Percentiles rank a stretch among this genome's conserved stretches.
Conservation (phyloP, 352 stramenopile species). For the Lagenidium giganteum region DNA sequence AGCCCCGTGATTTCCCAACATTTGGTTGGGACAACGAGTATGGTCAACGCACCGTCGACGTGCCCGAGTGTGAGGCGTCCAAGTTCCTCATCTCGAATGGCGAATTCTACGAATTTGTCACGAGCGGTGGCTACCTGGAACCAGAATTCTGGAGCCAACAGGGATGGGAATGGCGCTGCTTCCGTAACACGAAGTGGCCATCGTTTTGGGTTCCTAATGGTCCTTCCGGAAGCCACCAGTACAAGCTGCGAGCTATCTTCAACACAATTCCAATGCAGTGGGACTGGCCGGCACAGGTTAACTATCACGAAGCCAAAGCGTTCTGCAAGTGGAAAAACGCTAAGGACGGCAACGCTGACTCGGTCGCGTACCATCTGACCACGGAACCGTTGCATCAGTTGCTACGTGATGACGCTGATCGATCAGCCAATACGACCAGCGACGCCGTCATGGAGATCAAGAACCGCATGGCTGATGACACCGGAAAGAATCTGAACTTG, state of each 20-base stretch:
- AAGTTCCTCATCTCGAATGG: conserved; percentile 95
- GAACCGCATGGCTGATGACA: conserved; percentile 35
- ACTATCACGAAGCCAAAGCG: conserved; percentile 93
- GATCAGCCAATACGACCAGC: conserved; percentile 26
- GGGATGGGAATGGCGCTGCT: conserved; percentile 94
- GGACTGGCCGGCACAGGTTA: conserved; percentile 96
- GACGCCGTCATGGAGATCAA: conserved; percentile 79
- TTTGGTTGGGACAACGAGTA: conserved; percentile 99
- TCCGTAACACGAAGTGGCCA: conserved; percentile 96
- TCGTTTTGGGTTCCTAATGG: conserved; percentile 92
- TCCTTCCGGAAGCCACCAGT: conserved; percentile 91
- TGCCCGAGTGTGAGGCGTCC: conserved; percentile 85
- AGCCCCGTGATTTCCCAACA: conserved; percentile 88
- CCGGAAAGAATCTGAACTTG: conserved; percentile 90
- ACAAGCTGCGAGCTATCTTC: conserved; percentile 92
- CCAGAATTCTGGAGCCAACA: conserved; percentile 87
- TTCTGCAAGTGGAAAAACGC: conserved; percentile 88
- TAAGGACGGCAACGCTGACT: conserved; percentile 51
- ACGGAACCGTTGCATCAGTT: conserved; percentile 93
- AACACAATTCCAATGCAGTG: conserved; percentile 90
- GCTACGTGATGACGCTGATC: conserved; percentile 66
- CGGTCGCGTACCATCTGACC: conserved; percentile 81
- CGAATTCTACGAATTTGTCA: conserved; percentile 95
- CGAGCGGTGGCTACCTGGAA: conserved; percentile 89
- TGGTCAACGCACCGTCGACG: conserved; percentile 79